Conservation (phyloP, 257 asterid genomes). For the Solanum paucissectum region DNA sequence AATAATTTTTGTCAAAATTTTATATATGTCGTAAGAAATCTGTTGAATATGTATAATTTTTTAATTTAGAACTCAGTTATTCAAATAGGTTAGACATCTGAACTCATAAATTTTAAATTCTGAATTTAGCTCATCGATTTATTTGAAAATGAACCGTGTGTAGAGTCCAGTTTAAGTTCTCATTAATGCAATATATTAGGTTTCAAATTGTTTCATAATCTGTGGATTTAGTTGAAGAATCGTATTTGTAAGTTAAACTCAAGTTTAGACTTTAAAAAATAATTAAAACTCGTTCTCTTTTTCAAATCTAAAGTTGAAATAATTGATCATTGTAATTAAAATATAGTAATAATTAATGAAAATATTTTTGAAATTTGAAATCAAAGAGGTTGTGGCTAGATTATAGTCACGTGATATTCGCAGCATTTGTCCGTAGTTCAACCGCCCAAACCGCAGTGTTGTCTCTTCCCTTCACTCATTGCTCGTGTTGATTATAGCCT, state of each 20-base stretch:
- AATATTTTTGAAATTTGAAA: neutral
- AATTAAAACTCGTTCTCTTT: neutral
- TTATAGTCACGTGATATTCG: conserved; percentile 2
- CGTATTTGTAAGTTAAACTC: neutral
- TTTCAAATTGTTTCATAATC: neutral
- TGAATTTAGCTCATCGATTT: too few species aligned
- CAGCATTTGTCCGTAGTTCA: neutral
- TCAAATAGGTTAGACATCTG: too few species aligned
- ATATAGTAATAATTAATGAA: neutral
- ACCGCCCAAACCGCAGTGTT: neutral
- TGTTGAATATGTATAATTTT: too few species aligned
- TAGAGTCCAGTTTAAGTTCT: neutral
- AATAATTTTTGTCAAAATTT: too few species aligned
- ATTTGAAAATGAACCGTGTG: neutral
- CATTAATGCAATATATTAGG: neutral
- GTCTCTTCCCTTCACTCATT: neutral
- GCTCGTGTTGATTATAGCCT: neutral
- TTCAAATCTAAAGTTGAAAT: neutral
- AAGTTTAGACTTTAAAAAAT: neutral
- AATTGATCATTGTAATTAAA: neutral
- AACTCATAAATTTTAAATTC: too few species aligned
- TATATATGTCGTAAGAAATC: too few species aligned
- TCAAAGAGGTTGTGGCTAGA: neutral
- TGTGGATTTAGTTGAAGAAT: neutral
- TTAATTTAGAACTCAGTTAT: too few species aligned